These are phyloP conservation scores for Sporobolomyces roseus DNA, from an alignment of 768 basidiomycete species.

Conservation along the genomic window DNA sequence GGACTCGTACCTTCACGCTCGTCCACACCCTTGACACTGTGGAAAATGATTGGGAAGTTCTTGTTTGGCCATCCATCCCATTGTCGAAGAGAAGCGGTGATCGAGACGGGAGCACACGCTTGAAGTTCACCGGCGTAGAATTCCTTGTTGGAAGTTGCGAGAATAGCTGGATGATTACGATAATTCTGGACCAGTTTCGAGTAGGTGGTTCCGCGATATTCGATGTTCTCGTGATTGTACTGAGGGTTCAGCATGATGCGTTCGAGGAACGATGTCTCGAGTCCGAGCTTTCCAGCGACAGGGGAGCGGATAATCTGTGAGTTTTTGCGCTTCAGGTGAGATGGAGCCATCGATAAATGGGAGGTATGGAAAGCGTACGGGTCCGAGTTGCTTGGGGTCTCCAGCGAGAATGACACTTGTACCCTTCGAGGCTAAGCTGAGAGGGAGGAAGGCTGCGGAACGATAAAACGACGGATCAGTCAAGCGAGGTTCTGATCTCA, in stretches of 20 bases:
- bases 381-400: constrained; percentile 49
- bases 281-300: constrained; percentile 40
- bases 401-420: constrained; percentile 47
- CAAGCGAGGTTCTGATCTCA: neutral
- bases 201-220: constrained; percentile 10
- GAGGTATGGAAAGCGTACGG: constrained; percentile 34
- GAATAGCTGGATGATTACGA: constrained; percentile 47
- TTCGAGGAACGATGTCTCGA: constrained; percentile 48
- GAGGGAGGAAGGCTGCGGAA: constrained; percentile 22
- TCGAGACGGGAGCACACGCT: constrained; percentile 35
- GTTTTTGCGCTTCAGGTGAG: too few relatives aligned
- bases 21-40: constrained; percentile 44
- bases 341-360: too few relatives aligned
- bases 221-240: constrained; percentile 34
- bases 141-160: constrained; percentile 46
- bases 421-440: neutral
- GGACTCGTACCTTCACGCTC: constrained; percentile 48
- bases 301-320: constrained; percentile 43
- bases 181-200: constrained; percentile 46
- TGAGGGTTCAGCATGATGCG: constrained; percentile 46
- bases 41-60: constrained; percentile 46
- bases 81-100: neutral
- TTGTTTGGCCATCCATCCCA: constrained; percentile 46
- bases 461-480: neutral
- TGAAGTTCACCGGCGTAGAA: constrained; percentile 49